Conservation (phyloP, 768 basidiomycete species). For the Infundibulicybe gibba region DNA sequence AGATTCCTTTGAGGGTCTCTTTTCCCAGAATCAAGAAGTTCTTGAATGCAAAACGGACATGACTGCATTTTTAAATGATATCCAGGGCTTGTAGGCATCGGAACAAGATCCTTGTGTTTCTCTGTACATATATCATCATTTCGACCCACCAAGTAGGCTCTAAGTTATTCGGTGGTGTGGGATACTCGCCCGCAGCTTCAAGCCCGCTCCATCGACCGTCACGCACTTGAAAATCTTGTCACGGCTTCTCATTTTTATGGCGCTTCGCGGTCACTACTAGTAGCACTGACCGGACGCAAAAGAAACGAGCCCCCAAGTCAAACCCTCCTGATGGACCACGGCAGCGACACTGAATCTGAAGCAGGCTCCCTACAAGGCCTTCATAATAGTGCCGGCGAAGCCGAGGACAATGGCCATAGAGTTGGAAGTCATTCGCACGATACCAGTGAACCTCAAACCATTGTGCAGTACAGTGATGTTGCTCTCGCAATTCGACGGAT, state of each 20-base stretch:
- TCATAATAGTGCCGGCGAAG: not conserved
- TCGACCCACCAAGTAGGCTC: no score
- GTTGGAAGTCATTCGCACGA: no score
- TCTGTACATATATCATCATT: no score
- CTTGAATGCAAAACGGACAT: slow-evolving; percentile 56
- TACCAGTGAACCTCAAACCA: not conserved
- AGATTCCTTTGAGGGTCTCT: slow-evolving; percentile 55
- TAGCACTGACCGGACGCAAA: no score
- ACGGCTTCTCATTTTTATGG: not conserved
- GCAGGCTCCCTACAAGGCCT: slow-evolving; percentile 17
- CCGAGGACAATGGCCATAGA: no score
- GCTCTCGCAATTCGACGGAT: no score
- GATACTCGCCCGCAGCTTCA: no score
- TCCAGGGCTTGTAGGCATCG: slow-evolving; percentile 40
- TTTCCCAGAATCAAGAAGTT: slow-evolving; percentile 50
- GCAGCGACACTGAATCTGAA: slow-evolving; percentile 57
- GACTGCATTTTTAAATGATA: slow-evolving; percentile 53
- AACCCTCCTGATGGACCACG: slow-evolving; percentile 10
- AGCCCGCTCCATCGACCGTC: no score
- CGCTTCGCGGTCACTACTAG: not conserved
- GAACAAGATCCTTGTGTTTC: not conserved
- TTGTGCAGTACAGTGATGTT: no score
- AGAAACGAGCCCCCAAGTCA: no score
- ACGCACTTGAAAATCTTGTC: not conserved
- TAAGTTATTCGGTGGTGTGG: no score